Evolutionary conservation across 2,329 filamentous ascomycete species (phyloP).

Genomic region (Stagonosporopsis cucurbitacearum): DNA sequence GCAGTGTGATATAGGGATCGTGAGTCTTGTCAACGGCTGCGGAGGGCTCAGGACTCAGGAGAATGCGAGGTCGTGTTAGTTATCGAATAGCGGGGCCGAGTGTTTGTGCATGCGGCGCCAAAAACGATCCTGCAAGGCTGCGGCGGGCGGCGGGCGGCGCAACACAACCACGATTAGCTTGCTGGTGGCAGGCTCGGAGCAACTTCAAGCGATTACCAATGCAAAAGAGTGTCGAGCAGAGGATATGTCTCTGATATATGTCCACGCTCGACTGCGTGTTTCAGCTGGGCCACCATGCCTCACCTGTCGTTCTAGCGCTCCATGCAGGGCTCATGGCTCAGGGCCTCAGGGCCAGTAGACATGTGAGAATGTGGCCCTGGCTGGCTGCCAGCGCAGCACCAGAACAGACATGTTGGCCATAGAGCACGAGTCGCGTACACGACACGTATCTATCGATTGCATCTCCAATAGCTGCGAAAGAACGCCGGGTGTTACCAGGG

Average conservation of each 20-base stretch:
- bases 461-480: conserved; percentile 2
- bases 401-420: background rate
- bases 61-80: conserved; percentile 33
- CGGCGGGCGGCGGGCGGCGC: conserved; percentile 18
- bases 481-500: background rate
- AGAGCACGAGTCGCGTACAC: conserved; percentile 7
- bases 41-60: conserved; percentile 33
- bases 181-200: conserved; percentile 8
- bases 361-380: background rate
- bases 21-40: conserved; percentile 26
- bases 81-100: conserved; percentile 21
- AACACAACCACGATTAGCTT: conserved; percentile 14
- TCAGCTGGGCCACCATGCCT: conserved; percentile 32
- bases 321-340: conserved; percentile 14
- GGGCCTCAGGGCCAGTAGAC: conserved; percentile 7
- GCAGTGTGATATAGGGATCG: conserved; percentile 18
- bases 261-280: conserved; percentile 20
- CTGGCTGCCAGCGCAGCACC: background rate
- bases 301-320: conserved; percentile 28
- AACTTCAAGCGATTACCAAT: conserved; percentile 15
- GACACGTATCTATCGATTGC: conserved; percentile 3
- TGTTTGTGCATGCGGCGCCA: conserved; percentile 27
- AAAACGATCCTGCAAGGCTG: conserved; percentile 30
- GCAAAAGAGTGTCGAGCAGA: conserved; percentile 9
- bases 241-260: conserved; percentile 14